Evolutionary conservation across 75 land plant genomes (phyloP), one percentile per base, ranked within the genome.

Genomic region (Sequoia sempervirens): DNA sequence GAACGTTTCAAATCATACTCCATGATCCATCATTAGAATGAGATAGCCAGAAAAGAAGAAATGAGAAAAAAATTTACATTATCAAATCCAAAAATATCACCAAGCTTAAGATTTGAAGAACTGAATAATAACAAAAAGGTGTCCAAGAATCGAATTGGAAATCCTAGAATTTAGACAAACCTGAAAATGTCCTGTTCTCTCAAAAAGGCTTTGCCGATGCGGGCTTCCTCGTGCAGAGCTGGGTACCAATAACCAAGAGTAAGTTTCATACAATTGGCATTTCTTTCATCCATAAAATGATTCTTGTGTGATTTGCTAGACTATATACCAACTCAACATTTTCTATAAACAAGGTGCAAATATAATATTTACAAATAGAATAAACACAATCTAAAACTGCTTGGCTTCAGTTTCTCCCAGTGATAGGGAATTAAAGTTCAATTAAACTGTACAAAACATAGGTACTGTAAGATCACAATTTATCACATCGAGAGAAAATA

Each of bases 151-250:
- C 36, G 13, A 70, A 2, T n/a, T n/a, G 1, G 4, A 78, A 78
- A 78, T 45, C 43, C 32, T n/a, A 32, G 32, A 45, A 43, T 38
- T 26, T 26, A 78, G 32, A 78, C 26, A 66, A 56, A 94, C 98
- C 96, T 94, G 98, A 84, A 94, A 94, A 80, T 88, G 91, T 47
- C 94, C 91, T 9, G 56, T 85, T 85, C 56, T 94, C 84, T 93
- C 87, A 81, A 82, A 90, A 34, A 96, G 73, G 11, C 81, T 54
- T 73, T 93, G 90, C 36, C 94, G 88, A 82, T 91, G 94, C 18
- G 95, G 89, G 82, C 98, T 96, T 58, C 98, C 98, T 54, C 98
- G 92, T 3, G 95, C 93, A 84, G 89, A 84, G 84, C 98, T 96
- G 90, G 85, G 85, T 79, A 45, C 58, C 17, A 41, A 53, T 36